Base-by-base conservation (phyloP, 1,284 basidiomycete genomes). In the Ceratorhiza oryzae-sativae region DNA sequence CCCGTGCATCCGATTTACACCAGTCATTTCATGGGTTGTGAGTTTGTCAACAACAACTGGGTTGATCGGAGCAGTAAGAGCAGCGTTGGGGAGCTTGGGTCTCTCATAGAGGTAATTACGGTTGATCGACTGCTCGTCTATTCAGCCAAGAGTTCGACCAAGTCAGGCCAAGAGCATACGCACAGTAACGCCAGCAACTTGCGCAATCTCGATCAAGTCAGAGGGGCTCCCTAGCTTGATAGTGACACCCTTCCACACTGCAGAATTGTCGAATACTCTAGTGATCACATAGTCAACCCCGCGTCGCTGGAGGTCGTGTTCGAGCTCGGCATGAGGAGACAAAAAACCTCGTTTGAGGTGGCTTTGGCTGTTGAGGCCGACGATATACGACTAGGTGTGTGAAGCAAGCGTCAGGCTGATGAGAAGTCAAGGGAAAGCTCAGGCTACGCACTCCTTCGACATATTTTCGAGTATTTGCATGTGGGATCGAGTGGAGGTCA, bases 1-100 rank as follows among this genome's bases (percentile, higher is more conserved):
- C 3, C 78, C 78, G 58, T 85, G 83, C 9, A 84, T 79, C 70
- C 77, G 78, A 73, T 83, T 81, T 32, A 81, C 78, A 27, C 78
- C 76, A 8, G 74, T 75, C 72, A 75, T 75, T 9, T 62, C 58
- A 46, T 75, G 74, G 15, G 75, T 75, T n/a, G 73, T 71, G 27
- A 71, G 70, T 1, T 68, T 73, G 27, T 74, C 75, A 2, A 41
- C 25, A 6, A 63, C 72, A 2, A 59, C 23, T 3, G 53, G 63
- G 1, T 70, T 32, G 25, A 73, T 61, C 13, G 62, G 18, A 18
- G 65, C 46, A 4, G 49, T 55, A 3, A 59, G 10, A n/a, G n/a
- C n/a, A n/a, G n/a, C n/a, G n/a, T n/a, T n/a, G n/a, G n/a, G n/a
- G n/a, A n/a, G n/a, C n/a, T n/a, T n/a, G n/a, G n/a, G n/a, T n/a